Evolutionary conservation across 441 rosid genomes (phyloP), one percentile per base, ranked within the genome.

Genomic region (Syzygium malaccense): DNA sequence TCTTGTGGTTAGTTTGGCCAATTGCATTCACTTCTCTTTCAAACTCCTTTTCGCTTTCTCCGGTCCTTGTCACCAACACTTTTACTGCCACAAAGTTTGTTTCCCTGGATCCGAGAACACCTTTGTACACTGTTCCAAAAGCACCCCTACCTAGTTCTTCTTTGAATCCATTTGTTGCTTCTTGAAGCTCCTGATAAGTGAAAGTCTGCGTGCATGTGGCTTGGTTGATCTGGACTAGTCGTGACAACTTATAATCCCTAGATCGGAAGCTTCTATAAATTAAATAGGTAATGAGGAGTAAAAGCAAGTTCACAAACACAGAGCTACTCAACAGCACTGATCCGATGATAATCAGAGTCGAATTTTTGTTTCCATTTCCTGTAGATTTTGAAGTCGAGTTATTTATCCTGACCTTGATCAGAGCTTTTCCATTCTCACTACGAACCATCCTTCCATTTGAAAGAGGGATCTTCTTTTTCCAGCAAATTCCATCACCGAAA

Each of bases 1-100:
- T 94, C 92, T 87, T 93, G 93, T 93, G 94, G 58, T 93, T 89
- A 32, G 93, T 93, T 58, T 86, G 88, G 60, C 94, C 89, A 64
- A 93, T 89, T 30, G 88, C 90, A 7, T 30, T 45, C 20, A 91
- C 88, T 89, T 93, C 94, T 13, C 91, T 87, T 48, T 87, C 83
- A 33, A 92, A 94, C 75, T 91, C 94, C 71, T 86, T 60, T 28
- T 93, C 91, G 2, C 91, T 86, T 30, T 93, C 90, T 57, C 13
- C 86, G 2, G 85, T 88, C 25, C 83, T 6, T 45, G 41, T 91
- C 14, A 60, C 66, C 51, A 93, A 60, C 80, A 91, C 89, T 88
- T 56, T 87, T 1, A 84, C 87, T 55, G 86, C 91, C 66, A 90
- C 88, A 8, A 51, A 60, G 55, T 80, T 15, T 4, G 60, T 28